A percentile compares a stretch with the other conserved stretches of the same genome.
These are phyloP conservation scores for Cyberlindnera nakhonratchasimensis DNA, from an alignment of 805 yeast genomes.

Conservation along the genomic window DNA sequence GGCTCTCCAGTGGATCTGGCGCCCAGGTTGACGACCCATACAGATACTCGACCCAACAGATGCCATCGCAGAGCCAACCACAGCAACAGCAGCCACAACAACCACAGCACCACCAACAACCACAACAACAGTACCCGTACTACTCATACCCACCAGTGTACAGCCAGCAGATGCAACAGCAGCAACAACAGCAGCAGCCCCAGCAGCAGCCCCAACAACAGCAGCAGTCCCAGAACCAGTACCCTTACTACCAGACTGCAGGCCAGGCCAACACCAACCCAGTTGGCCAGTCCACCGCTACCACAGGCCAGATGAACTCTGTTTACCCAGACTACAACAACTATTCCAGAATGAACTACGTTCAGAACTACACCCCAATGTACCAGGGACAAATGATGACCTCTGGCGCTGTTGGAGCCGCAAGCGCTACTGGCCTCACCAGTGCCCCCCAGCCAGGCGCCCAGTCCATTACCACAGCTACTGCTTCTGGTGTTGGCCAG, in stretches of 20 bases:
- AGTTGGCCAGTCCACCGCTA: no score
- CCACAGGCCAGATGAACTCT: slow-evolving; percentile 7
- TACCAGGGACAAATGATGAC: slow-evolving; percentile 23
- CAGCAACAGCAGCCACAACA: slow-evolving; percentile 8
- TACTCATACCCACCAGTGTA: slow-evolving; percentile 5
- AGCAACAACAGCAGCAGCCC: slow-evolving; percentile 9
- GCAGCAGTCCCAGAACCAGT: slow-evolving; percentile 17
- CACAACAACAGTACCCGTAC: slow-evolving; percentile 12
- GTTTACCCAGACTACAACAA: slow-evolving; percentile 24
- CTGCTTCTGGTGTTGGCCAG: slow-evolving; percentile 27
- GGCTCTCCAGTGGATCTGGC: background rate
- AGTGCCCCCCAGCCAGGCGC: slow-evolving; percentile 7
- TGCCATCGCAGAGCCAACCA: slow-evolving; percentile 7
- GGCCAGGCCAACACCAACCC: no score
- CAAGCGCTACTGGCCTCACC: slow-evolving; percentile 4
- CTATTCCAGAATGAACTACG: slow-evolving; percentile 26
- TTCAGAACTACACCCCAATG: slow-evolving; percentile 23
- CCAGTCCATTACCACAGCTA: slow-evolving; percentile 10
- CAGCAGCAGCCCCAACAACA: slow-evolving; percentile 15
- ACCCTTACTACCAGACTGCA: slow-evolving; percentile 25
- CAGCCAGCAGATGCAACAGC: slow-evolving; percentile 11
- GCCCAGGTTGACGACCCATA: slow-evolving; percentile 16
- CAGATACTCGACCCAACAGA: slow-evolving; percentile 15
- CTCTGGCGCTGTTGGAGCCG: slow-evolving; percentile 12
- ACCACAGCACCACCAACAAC: slow-evolving; percentile 11